Evolutionary conservation across 208 protist genomes (phyloP).

Genomic region (Strigomonas culicis): DNA sequence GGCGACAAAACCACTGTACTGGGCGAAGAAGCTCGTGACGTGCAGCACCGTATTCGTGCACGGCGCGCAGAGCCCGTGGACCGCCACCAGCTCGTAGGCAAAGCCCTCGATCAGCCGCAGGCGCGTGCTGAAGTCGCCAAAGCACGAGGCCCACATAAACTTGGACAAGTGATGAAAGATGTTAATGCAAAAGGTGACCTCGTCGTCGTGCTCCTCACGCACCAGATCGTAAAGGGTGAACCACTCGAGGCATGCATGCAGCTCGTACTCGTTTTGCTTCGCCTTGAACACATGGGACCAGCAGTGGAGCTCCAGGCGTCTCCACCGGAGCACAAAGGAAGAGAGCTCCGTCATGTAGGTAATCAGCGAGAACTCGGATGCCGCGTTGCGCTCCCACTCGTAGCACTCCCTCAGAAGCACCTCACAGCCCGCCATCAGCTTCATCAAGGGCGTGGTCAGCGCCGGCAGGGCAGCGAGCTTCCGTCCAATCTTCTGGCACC

Average conservation of each 20-base stretch:
- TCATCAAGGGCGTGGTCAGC: constrained; percentile 89
- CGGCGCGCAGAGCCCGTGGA: constrained; percentile 29
- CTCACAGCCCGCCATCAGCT: constrained; percentile 94
- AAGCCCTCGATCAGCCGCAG: constrained; percentile 62
- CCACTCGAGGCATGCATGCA: constrained; percentile 62
- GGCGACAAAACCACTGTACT: constrained; percentile 57
- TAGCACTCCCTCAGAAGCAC: constrained; percentile 92
- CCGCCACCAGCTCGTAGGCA: constrained; percentile 57
- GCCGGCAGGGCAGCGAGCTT: constrained; percentile 87
- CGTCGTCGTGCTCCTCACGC: constrained; percentile 24
- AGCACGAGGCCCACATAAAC: constrained; percentile 78
- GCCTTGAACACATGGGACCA: constrained; percentile 91
- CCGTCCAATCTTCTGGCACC: constrained; percentile 69
- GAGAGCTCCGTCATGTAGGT: constrained; percentile 86
- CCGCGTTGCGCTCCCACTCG: constrained; percentile 96
- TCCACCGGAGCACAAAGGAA: constrained; percentile 95
- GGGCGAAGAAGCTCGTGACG: constrained; percentile 78
- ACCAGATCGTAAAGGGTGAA: constrained; percentile 79
- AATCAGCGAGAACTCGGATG: constrained; percentile 86
- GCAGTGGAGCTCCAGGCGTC: constrained; percentile 94
- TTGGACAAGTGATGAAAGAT: constrained; percentile 55
- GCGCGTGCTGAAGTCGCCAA: constrained; percentile 73
- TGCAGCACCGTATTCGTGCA: constrained; percentile 77
- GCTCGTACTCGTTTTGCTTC: constrained; percentile 73
- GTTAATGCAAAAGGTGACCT: constrained; percentile 10